phyloP scores from a whole-genome alignment of 345 rosid genomes.

The Salix brachista region DNA sequence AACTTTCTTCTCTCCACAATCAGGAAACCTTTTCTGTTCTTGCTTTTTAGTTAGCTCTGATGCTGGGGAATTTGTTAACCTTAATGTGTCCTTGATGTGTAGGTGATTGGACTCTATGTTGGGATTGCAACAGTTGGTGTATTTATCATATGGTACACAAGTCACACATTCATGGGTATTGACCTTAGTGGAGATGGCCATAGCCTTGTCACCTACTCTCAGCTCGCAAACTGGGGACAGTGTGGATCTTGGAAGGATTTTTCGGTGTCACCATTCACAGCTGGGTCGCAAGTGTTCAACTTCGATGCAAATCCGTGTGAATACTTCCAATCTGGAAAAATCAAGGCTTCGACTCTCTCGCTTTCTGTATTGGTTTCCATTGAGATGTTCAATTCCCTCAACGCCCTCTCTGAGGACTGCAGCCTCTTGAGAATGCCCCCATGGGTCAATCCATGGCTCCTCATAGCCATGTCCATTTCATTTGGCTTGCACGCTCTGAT shows the following conservation, averaged over 20 bases:
- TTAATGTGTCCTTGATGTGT: background rate
- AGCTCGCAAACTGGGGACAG: constrained; percentile 79
- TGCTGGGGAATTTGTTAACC: background rate
- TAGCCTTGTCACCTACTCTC: constrained; percentile 71
- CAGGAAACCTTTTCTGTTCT: background rate
- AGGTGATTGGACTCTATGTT: constrained; percentile 95
- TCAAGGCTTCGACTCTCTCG: constrained; percentile 86
- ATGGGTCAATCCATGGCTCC: constrained; percentile 90
- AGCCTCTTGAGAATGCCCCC: constrained; percentile 92
- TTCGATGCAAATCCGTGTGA: constrained; percentile 73
- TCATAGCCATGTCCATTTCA: constrained; percentile 72
- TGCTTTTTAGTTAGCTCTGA: background rate
- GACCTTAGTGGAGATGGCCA: constrained; percentile 94
- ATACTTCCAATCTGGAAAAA: constrained; percentile 73
- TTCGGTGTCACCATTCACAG: constrained; percentile 64
- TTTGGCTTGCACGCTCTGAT: constrained; percentile 84
- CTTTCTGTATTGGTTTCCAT: constrained; percentile 89
- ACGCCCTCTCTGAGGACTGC: constrained; percentile 87
- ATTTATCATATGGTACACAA: constrained; percentile 93
- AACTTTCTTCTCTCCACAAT: background rate
- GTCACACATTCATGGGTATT: constrained; percentile 61
- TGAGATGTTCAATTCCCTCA: constrained; percentile 95
- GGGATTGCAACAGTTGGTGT: constrained; percentile 91
- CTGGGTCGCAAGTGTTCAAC: constrained; percentile 52
- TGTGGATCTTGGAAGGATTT: constrained; percentile 75